phyloP scores from a whole-genome alignment of 2,329 filamentous ascomycete genomes.

The Colletotrichum sojae region DNA sequence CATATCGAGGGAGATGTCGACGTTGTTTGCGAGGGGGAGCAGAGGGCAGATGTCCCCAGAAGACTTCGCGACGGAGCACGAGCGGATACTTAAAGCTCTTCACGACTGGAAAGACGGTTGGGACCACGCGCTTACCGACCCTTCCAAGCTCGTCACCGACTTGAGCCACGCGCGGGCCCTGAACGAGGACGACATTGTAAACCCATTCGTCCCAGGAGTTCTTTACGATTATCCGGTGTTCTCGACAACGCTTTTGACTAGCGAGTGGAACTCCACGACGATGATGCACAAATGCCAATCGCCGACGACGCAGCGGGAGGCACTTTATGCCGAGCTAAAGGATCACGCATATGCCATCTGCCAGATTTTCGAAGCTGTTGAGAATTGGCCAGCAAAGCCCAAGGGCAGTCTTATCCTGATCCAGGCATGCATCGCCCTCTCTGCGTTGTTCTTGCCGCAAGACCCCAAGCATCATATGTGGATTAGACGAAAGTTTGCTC shows the following conservation, averaged over 20 bases:
- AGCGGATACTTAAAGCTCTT: slow-evolving; percentile 63
- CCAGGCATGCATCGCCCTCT: slow-evolving; percentile 83
- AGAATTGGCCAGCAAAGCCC: slow-evolving; percentile 78
- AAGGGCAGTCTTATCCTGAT: slow-evolving; percentile 79
- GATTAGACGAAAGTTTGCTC: slow-evolving; percentile 83
- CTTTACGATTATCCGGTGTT: slow-evolving; percentile 81
- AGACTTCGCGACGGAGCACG: slow-evolving; percentile 75
- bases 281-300: slow-evolving; percentile 87
- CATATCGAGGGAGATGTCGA: slow-evolving; percentile 84
- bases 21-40: slow-evolving; percentile 79
- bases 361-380: slow-evolving; percentile 84
- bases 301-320: slow-evolving; percentile 67
- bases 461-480: slow-evolving; percentile 82
- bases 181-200: slow-evolving; percentile 76
- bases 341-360: slow-evolving; percentile 78
- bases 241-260: slow-evolving; percentile 79
- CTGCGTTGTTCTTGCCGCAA: slow-evolving; percentile 83
- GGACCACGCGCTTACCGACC: slow-evolving; percentile 73
- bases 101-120: slow-evolving; percentile 68
- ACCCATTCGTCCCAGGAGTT: slow-evolving; percentile 79
- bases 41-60: slow-evolving; percentile 75
- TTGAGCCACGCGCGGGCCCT: slow-evolving; percentile 69
- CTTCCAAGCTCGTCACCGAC: slow-evolving; percentile 73
- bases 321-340: slow-evolving; percentile 67
- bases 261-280: slow-evolving; percentile 84